Conservation (phyloP, 2,329 filamentous ascomycete species). For the Sporothrix luriei region DNA sequence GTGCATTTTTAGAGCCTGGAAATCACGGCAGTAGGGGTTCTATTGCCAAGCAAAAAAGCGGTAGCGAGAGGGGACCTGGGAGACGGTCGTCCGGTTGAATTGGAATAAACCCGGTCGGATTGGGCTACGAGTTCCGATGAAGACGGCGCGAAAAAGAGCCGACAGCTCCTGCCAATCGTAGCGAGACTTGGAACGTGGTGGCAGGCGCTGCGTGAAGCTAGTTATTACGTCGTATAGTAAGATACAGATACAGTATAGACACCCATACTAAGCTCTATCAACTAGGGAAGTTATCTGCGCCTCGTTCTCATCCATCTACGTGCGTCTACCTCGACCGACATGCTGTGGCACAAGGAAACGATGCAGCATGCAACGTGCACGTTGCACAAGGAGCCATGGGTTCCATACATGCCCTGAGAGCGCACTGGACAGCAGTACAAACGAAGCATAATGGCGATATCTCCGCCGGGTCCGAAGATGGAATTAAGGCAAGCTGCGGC, state of each 20-base stretch:
- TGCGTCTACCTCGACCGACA: background rate
- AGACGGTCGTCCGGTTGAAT: conserved; percentile 20
- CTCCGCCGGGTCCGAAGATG: conserved; percentile 32
- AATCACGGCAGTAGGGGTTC: conserved; percentile 4
- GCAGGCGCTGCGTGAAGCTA: background rate
- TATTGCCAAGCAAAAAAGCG: conserved; percentile 16
- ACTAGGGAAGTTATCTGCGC: conserved; percentile 18
- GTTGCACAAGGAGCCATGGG: conserved; percentile 10
- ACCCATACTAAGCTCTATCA: background rate
- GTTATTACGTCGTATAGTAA: too few relatives aligned
- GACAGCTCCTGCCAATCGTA: background rate
- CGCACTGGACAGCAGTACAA: background rate
- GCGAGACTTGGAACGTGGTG: background rate
- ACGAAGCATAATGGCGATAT: conserved; percentile 13
- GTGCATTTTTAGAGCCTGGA: background rate
- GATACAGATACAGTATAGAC: too few relatives aligned
- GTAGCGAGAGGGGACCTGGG: background rate
- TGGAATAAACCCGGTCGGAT: conserved; percentile 7
- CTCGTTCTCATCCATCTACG: background rate
- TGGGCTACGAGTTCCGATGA: background rate
- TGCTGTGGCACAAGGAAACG: background rate
- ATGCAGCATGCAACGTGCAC: conserved; percentile 1
- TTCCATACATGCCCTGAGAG: background rate
- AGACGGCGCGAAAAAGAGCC: background rate
- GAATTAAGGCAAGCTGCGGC: conserved; percentile 24